Evolutionary conservation across 345 rosid genomes (phyloP).

Genomic region (Aegle marmelos): DNA sequence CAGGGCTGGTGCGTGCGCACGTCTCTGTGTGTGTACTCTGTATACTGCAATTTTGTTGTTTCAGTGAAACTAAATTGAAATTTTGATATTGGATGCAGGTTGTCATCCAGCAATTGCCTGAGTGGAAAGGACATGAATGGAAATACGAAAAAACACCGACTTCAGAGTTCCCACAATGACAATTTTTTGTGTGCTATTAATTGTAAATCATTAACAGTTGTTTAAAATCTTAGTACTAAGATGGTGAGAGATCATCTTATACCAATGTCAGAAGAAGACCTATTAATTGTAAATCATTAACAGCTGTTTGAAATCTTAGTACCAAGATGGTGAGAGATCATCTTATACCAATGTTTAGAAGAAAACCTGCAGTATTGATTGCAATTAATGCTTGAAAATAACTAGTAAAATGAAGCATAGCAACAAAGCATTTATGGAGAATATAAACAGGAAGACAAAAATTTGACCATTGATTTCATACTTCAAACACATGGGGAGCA

Average conservation of each 20-base stretch:
- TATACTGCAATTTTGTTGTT: neutral
- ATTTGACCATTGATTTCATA: neutral
- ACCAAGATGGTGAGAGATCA: neutral
- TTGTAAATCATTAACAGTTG: conserved; percentile 2
- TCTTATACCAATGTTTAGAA: neutral
- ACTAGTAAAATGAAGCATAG: neutral
- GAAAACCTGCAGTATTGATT: neutral
- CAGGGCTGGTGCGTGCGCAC: conserved; percentile 54
- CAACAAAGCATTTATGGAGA: neutral
- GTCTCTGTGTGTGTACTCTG: neutral
- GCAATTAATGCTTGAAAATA: neutral
- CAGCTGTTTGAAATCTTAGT: neutral
- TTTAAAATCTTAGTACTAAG: neutral
- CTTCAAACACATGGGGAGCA: neutral
- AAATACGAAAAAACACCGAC: conserved; percentile 29
- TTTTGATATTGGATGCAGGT: conserved; percentile 41
- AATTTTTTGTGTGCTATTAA: neutral
- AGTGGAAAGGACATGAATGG: conserved; percentile 98
- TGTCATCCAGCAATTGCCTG: conserved; percentile 84
- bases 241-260: neutral
- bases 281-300: conserved; percentile 6
- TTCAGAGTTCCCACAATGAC: neutral
- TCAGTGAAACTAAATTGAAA: neutral
- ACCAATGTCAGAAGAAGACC: neutral
- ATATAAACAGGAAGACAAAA: neutral